Evolutionary conservation across 2,329 filamentous ascomycete genomes (phyloP).

Genomic region (Stagonosporopsis tanaceti): DNA sequence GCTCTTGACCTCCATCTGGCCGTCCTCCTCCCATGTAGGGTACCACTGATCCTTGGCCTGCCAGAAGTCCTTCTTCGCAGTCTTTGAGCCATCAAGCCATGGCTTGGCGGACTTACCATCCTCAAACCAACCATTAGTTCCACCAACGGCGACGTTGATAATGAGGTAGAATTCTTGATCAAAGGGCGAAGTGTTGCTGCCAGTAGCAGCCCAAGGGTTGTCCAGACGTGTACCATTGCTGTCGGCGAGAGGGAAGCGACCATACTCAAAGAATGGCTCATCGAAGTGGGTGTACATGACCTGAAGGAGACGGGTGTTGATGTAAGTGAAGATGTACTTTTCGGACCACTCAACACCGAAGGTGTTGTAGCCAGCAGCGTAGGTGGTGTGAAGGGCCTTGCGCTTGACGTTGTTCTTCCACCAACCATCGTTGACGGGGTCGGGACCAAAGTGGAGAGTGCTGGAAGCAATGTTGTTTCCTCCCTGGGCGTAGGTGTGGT

Average conservation of each 20-base stretch:
- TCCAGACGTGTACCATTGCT: constrained; percentile 70
- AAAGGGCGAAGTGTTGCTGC: constrained; percentile 72
- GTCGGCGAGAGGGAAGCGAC: constrained; percentile 70
- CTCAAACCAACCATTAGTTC: constrained; percentile 84
- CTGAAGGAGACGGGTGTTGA: constrained; percentile 81
- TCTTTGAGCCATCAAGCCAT: constrained; percentile 74
- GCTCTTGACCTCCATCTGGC: constrained; percentile 72
- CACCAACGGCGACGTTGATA: constrained; percentile 77
- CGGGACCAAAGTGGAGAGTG: constrained; percentile 82
- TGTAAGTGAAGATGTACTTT: constrained; percentile 87
- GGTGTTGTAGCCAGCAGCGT: constrained; percentile 72
- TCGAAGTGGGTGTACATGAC: constrained; percentile 80
- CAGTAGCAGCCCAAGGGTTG: constrained; percentile 71
- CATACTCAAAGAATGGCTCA: constrained; percentile 71
- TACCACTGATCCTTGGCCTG: constrained; percentile 69
- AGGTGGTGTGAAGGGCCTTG: constrained; percentile 77
- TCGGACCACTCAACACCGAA: constrained; percentile 87
- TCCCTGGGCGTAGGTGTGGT: constrained; percentile 76
- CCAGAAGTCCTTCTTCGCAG: constrained; percentile 81
- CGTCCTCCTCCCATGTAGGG: constrained; percentile 71
- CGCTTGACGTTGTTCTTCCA: constrained; percentile 85
- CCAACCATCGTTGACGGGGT: constrained; percentile 76
- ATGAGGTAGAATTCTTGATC: constrained; percentile 80
- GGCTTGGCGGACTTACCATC: constrained; percentile 77
- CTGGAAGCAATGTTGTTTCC: constrained; percentile 84